Base-by-base conservation (phyloP, 2,329 filamentous ascomycete species). In the Paracoccidioides brasiliensis region DNA sequence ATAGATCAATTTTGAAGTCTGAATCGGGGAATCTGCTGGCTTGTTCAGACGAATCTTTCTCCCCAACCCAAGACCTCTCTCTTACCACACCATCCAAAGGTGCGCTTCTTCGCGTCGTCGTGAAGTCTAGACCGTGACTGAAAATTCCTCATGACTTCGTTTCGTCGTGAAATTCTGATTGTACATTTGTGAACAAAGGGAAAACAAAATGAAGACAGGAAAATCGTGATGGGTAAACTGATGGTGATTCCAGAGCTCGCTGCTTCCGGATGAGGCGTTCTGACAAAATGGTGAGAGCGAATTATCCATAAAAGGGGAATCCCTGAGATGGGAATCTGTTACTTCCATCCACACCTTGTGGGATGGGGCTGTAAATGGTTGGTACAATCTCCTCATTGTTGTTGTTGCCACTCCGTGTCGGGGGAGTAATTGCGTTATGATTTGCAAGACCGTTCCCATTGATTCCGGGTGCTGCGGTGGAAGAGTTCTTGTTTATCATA, bases 281-380 rank as follows among this genome's bases (percentile, higher is more conserved):
- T 30, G 28, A 9, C 10, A 28, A 12, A 30, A 12, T 44, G 5
- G 28, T 32, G 28, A 30, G 4, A 6, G 32, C 12, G 6, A 7
- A 30, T 40, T 28, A 52, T n/a, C 33, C 14, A 12, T 40, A 54
- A 40, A 54, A 54, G 32, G 52, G 22, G 43, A 48, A 54, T 30
- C 40, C 40, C 33, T 43, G 35, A 10, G 30, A 8, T 22, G 41
- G 55, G 28, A 57, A 42, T 12, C 54, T 56, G 45, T 55, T 60
- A 12, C 59, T 59, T n/a, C 59, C 59, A 40, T 59, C 58, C 5
- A 57, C 51, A n/a, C 64, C 52, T 43, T 68, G 63, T 14, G 64
- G 59, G 46, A 67, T 59, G 44, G 66, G 61, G 50, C 61, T 62
- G 55, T 67, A 71, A 52, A 68, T 66, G 40, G 61, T 64, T 32